These are phyloP conservation scores for Physaria fendleri DNA, from an alignment of 345 rosid species.

Conservation along the genomic window DNA sequence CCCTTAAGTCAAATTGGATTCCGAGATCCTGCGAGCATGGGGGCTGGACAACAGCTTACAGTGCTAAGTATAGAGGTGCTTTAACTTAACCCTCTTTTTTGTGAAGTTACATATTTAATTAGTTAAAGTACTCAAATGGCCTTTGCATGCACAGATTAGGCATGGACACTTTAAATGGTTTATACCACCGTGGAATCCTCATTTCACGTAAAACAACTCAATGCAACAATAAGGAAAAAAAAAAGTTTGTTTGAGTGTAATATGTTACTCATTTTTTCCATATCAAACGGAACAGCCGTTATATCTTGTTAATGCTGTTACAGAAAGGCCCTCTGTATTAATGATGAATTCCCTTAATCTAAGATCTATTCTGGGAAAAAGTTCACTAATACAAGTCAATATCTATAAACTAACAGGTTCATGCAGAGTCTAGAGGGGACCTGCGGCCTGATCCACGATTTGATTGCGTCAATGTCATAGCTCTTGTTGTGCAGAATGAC, in stretches of 20 bases:
- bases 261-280: background rate
- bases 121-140: background rate
- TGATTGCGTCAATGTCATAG: constrained; percentile 67
- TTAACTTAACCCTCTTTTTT: background rate
- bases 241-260: background rate
- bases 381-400: constrained; percentile 5
- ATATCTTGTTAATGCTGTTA: background rate
- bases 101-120: background rate
- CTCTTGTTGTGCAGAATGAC: constrained; percentile 70
- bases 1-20: constrained; percentile 95
- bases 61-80: constrained; percentile 85
- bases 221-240: background rate
- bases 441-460: constrained; percentile 81
- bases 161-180: background rate
- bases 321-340: background rate
- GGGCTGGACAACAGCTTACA: constrained; percentile 92
- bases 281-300: background rate
- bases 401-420: constrained; percentile 47
- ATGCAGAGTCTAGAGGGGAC: constrained; percentile 81
- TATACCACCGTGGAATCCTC: background rate
- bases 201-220: background rate
- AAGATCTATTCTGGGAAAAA: constrained; percentile 2
- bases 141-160: constrained; percentile 1
- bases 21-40: constrained; percentile 91
- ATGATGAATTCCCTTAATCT: background rate